These are phyloP conservation scores for Suillus hirtellus DNA, from an alignment of 768 basidiomycete species.

Conservation along the genomic window DNA sequence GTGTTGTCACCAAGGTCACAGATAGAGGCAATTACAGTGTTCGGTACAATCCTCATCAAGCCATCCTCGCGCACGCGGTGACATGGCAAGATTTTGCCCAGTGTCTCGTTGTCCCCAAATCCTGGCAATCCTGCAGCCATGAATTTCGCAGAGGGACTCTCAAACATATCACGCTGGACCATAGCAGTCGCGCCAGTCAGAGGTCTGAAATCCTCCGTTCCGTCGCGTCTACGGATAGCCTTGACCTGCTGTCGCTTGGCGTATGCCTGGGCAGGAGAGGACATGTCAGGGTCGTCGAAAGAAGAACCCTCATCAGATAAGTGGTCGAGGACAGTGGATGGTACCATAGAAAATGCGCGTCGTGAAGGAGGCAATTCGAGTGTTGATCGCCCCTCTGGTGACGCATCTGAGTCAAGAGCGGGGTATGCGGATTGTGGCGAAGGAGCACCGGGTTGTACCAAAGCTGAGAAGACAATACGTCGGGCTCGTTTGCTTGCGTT, in stretches of 20 bases:
- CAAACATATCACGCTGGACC: conserved; percentile 43
- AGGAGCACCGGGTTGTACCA: conserved; percentile 49
- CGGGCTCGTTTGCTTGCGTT: conserved; percentile 59
- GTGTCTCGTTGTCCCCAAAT: conserved; percentile 90
- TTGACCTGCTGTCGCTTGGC: conserved; percentile 74
- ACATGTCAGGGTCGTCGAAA: conserved; percentile 64
- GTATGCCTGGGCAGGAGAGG: conserved; percentile 81
- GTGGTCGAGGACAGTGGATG: conserved; percentile 42
- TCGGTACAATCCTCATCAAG: conserved; percentile 80
- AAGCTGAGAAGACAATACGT: conserved; percentile 66
- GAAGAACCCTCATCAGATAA: conserved; percentile 51
- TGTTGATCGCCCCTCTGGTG: conserved; percentile 30
- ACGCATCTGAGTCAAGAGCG: conserved; percentile 31
- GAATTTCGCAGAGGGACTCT: conserved; percentile 59
- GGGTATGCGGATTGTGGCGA: conserved; percentile 46
- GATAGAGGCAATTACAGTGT: conserved; percentile 61
- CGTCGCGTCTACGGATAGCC: conserved; percentile 78
- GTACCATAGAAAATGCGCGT: conserved; percentile 73
- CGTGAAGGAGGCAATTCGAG: conserved; percentile 42
- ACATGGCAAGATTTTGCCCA: conserved; percentile 93
- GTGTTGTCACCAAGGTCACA: neutral
- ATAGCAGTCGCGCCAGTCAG: conserved; percentile 65
- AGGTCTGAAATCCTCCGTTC: conserved; percentile 78
- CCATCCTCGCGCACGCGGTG: conserved; percentile 94
- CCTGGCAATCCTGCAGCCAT: conserved; percentile 70